Percentiles rank a stretch among this genome's conserved stretches.
Conservation (phyloP, 2,329 filamentous ascomycete species). For the Cercospora zeina region DNA sequence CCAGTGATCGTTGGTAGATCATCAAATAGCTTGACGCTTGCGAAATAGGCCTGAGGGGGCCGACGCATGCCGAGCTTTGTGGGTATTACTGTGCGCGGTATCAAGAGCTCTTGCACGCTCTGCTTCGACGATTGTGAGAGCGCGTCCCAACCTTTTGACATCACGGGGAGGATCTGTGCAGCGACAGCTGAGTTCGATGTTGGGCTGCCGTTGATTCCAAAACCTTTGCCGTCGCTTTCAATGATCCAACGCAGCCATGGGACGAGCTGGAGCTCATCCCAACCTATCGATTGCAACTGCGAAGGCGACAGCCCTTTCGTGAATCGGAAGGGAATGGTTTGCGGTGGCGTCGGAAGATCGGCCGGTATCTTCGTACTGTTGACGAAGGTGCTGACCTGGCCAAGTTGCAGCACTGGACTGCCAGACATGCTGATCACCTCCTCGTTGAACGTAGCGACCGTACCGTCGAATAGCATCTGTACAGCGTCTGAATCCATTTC, state of each 20-base stretch:
- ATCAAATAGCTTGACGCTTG: constrained; percentile 90
- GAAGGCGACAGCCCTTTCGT: constrained; percentile 66
- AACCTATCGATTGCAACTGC: constrained; percentile 78
- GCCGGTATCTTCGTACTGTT: constrained; percentile 76
- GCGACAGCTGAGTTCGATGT: constrained; percentile 73
- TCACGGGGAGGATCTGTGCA: constrained; percentile 69
- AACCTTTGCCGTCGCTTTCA: constrained; percentile 62
- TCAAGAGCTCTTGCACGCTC: constrained; percentile 64
- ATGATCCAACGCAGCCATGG: constrained; percentile 83
- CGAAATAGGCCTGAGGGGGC: constrained; percentile 85
- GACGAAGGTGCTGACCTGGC: constrained; percentile 72
- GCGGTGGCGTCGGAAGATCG: constrained; percentile 75
- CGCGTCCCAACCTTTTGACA: constrained; percentile 91
- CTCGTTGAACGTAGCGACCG: constrained; percentile 65
- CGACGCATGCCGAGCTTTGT: constrained; percentile 88
- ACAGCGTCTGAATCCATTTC: constrained; percentile 71
- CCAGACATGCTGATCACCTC: constrained; percentile 55
- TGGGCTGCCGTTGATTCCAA: constrained; percentile 66
- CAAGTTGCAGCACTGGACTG: constrained; percentile 74
- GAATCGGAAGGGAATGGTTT: constrained; percentile 81
- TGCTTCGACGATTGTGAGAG: constrained; percentile 66
- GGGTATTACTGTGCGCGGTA: constrained; percentile 73
- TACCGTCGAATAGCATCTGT: constrained; percentile 72
- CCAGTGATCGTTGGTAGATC: constrained; percentile 81
- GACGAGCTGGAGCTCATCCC: constrained; percentile 79